Conservation (phyloP, 192 early-diverging fungal species). For the Borealophlyctis nickersoniae region DNA sequence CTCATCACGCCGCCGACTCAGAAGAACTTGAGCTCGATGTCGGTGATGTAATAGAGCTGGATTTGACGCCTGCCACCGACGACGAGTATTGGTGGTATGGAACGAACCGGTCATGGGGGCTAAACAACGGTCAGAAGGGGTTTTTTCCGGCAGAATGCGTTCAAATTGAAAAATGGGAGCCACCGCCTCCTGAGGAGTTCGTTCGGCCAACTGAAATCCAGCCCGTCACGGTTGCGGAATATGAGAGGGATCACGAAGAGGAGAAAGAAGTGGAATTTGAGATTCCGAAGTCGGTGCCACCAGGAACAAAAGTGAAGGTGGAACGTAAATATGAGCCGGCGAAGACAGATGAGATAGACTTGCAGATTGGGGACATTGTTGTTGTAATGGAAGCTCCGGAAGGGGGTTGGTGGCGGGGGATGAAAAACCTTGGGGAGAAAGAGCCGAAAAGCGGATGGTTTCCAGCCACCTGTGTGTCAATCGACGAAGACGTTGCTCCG, state of each 20-base stretch:
- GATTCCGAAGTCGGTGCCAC: constrained; percentile 28
- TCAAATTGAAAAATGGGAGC: constrained; percentile 40
- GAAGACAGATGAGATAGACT: constrained; percentile 52
- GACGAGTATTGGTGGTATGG: constrained; percentile 47
- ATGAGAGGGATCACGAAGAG: constrained; percentile 7
- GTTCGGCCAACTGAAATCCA: too few relatives aligned
- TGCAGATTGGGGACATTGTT: constrained; percentile 39
- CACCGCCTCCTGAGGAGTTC: not conserved
- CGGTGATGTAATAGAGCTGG: constrained; percentile 45
- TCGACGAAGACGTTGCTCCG: constrained; percentile 18
- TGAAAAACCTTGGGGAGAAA: constrained; percentile 44
- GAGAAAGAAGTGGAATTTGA: constrained; percentile 25
- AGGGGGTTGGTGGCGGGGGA: constrained; percentile 60
- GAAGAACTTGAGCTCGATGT: constrained; percentile 44
- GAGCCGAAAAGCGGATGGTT: constrained; percentile 48
- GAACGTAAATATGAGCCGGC: constrained; percentile 26
- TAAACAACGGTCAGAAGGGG: constrained; percentile 44
- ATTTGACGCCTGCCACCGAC: constrained; percentile 25
- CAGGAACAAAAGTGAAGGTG: constrained; percentile 44
- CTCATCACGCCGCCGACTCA: constrained; percentile 25
- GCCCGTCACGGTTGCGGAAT: not conserved
- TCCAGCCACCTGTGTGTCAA: constrained; percentile 38
- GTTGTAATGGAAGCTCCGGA: constrained; percentile 51
- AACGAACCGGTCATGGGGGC: constrained; percentile 41
- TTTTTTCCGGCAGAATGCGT: constrained; percentile 46